Conservation (phyloP, 169 alveolate genomes). For the Toxoplasma gondii region DNA sequence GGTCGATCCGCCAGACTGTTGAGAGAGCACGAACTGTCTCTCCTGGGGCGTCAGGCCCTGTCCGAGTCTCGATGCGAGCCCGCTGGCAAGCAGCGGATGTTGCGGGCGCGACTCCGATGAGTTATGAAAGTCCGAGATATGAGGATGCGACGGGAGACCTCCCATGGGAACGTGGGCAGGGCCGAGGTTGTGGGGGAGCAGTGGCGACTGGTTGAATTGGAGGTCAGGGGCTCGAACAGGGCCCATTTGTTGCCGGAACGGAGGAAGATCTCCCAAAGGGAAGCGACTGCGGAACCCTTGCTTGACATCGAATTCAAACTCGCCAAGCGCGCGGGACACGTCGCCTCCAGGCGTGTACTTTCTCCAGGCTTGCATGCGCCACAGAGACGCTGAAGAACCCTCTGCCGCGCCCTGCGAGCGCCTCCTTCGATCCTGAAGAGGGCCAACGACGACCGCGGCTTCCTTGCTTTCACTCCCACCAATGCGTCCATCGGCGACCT, state of each 20-base stretch:
- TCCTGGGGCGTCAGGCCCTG: background rate
- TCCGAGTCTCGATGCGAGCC: background rate
- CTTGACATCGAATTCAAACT: background rate
- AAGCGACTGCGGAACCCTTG: background rate
- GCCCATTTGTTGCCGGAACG: background rate
- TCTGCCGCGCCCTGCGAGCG: background rate
- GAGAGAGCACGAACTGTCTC: background rate
- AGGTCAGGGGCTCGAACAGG: background rate
- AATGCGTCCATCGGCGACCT: background rate
- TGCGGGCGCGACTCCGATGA: background rate
- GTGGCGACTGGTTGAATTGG: background rate
- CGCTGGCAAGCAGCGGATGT: background rate
- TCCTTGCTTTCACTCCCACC: background rate
- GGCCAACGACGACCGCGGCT: background rate
- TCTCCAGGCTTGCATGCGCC: slow-evolving; percentile 29
- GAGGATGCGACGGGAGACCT: background rate
- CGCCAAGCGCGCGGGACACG: background rate
- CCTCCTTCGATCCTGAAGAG: background rate
- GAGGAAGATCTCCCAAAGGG: background rate
- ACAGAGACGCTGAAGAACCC: background rate
- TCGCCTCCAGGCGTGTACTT: background rate
- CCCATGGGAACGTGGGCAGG: background rate
- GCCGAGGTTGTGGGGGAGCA: background rate
- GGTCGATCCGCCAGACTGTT: background rate
- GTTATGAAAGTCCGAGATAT: background rate